A percentile compares a stretch with the other conserved stretches of the same genome.
These are phyloP conservation scores for Anthoceros angustus DNA, from an alignment of 225 moss, liverwort and hornwort genomes.

Conservation along the genomic window DNA sequence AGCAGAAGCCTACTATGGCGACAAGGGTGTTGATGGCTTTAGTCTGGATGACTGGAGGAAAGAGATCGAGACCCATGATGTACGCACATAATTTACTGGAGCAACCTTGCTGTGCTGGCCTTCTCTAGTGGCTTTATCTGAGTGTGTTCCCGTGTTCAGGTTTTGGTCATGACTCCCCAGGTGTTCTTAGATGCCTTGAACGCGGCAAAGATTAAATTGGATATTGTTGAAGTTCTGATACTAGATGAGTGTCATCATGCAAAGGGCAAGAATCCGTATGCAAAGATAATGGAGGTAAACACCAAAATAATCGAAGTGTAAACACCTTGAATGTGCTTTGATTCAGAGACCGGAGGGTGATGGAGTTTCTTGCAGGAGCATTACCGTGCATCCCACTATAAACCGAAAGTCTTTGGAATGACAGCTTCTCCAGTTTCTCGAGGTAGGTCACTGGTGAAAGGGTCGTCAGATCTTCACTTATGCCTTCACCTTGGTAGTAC, in stretches of 20 bases:
- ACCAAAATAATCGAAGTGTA: neutral
- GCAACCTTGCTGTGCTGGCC: neutral
- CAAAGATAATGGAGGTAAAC: slow-evolving; percentile 81
- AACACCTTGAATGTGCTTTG: neutral
- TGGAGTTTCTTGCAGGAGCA: slow-evolving; percentile 20
- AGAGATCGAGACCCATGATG: slow-evolving; percentile 49
- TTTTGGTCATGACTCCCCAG: slow-evolving; percentile 91
- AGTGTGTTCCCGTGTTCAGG: slow-evolving; percentile 30
- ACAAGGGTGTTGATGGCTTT: slow-evolving; percentile 69
- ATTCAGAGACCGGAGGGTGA: neutral
- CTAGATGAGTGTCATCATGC: slow-evolving; percentile 98
- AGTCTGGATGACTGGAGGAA: slow-evolving; percentile 44
- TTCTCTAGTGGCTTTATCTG: neutral
- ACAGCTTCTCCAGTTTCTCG: slow-evolving; percentile 57
- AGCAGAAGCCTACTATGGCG: slow-evolving; percentile 60
- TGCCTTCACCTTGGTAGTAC: neutral
- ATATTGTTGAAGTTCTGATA: slow-evolving; percentile 66
- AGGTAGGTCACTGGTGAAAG: neutral
- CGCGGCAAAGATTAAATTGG: slow-evolving; percentile 67
- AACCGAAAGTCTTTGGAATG: slow-evolving; percentile 92
- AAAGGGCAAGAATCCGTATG: slow-evolving; percentile 68
- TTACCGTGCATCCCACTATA: slow-evolving; percentile 21
- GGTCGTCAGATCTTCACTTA: neutral
- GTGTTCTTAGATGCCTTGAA: slow-evolving; percentile 66
- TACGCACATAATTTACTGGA: slow-evolving; percentile 5